Base-by-base conservation (phyloP, 73 alveolate genomes). In the Breviolum minutum region DNA sequence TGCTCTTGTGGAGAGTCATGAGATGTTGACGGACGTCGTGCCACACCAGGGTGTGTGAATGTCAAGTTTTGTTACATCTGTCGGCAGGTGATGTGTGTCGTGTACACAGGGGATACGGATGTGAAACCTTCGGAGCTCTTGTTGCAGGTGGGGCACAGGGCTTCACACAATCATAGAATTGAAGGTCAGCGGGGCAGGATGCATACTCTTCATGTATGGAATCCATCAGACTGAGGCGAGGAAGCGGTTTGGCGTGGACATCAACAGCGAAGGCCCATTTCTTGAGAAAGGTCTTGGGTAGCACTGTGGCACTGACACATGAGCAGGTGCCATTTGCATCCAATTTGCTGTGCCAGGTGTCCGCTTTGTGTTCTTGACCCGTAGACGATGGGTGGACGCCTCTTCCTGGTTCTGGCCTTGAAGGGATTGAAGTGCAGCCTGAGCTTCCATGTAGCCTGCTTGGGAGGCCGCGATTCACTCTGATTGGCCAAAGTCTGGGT, bases 401-500 rank as follows among this genome's bases (percentile, higher is more conserved):
- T 95, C 94, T 6, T 95, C 94, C 12, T 84, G 89, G 98, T 63
- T 17, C 77, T 8, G 22, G 54, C 99, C 98, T 95, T 27, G 87
- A 83, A 14, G 54, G 54, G 3, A 40, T 40, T 40, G 54, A 40
- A 54, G 87, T 29, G 63, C 71, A 62, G 63, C 60, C 70, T 89
- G 95, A 40, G 99, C 99, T 32, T 89, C 87, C 93, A 83, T 87
- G 95, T 95, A 20, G 99, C 99, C 93, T 91, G 70, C 84, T 95
- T 83, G 99, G 80, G 6, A 99, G 99, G 99, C 99, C 99, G 13
- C 70, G 96, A 61, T 99, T 97, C 97, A 99, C 99, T 32, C 92
- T 99, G 99, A 77, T 99, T 26, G 99, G 99, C 87, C 99, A 99
- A 99, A 99, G 99, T 30, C 69, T 99, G 77, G 99, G 99, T 20